Evolutionary conservation across 768 basidiomycete genomes (phyloP).

Genomic region (Ramaria sp.): DNA sequence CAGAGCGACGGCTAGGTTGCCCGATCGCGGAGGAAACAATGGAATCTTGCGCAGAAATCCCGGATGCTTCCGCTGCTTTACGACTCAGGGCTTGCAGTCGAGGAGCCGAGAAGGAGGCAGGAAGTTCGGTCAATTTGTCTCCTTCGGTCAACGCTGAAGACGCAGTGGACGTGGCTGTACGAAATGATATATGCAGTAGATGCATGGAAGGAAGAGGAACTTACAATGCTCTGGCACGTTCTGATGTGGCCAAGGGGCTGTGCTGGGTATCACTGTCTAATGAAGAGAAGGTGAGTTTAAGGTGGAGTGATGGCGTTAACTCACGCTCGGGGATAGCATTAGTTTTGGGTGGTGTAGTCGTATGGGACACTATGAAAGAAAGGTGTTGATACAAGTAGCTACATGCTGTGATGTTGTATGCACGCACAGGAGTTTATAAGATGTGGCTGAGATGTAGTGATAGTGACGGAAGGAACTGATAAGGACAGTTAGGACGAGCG

Average conservation of each 20-base stretch:
- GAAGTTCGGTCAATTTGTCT: constrained; percentile 5
- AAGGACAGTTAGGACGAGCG: background rate
- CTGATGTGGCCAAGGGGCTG: background rate
- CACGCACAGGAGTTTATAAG: background rate
- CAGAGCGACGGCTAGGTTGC: background rate
- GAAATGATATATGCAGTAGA: too few relatives aligned
- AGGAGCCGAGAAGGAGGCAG: background rate
- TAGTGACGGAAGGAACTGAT: background rate
- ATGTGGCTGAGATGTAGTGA: background rate
- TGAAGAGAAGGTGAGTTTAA: background rate
- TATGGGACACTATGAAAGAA: background rate
- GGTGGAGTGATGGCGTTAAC: background rate
- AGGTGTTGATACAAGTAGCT: background rate
- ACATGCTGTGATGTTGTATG: background rate
- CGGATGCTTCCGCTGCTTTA: background rate
- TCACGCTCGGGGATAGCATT: background rate
- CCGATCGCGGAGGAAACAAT: background rate
- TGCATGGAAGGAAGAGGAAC: background rate
- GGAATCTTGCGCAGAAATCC: constrained; percentile 4
- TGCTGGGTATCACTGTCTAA: background rate
- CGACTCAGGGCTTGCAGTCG: background rate
- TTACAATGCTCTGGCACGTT: background rate
- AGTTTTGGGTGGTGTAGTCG: background rate
- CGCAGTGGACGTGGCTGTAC: background rate
- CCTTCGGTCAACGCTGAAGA: constrained; percentile 3